A percentile compares a stretch with the other conserved stretches of the same genome.
Evolutionary conservation across 1,284 basidiomycete species (phyloP).

Genomic region (Anthracocystis walkeri): DNA sequence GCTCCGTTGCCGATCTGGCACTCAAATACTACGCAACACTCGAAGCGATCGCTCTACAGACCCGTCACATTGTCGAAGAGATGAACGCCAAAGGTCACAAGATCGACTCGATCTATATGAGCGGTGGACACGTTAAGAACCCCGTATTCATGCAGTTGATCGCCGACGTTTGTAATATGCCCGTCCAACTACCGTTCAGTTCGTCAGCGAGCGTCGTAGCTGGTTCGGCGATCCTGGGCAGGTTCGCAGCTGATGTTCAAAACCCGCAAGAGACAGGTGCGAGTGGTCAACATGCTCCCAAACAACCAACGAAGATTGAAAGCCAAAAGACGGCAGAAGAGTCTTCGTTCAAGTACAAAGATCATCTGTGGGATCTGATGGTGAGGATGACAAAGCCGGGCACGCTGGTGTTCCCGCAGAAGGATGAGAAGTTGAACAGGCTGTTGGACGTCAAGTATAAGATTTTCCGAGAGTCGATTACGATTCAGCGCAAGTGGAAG

Average conservation of each 20-base stretch:
- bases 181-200: conserved; percentile 83
- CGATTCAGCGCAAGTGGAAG: conserved; percentile 85
- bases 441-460: conserved; percentile 89
- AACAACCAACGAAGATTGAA: conserved; percentile 46
- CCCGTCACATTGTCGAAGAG: conserved; percentile 90
- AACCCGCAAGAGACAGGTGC: conserved; percentile 20
- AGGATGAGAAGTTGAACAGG: conserved; percentile 75
- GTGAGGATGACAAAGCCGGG: conserved; percentile 92
- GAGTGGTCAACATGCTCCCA: conserved; percentile 53
- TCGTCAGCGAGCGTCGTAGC: conserved; percentile 85
- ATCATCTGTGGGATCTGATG: conserved; percentile 92
- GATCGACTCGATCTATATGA: conserved; percentile 90
- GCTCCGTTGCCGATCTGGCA: conserved; percentile 83
- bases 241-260: conserved; percentile 81
- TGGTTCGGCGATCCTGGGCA: conserved; percentile 91
- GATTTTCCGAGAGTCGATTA: conserved; percentile 89
- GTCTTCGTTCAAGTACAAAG: conserved; percentile 74
- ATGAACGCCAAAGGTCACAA: conserved; percentile 89
- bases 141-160: conserved; percentile 74
- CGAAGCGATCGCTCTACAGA: conserved; percentile 94
- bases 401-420: conserved; percentile 78
- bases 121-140: conserved; percentile 71
- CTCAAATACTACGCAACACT: conserved; percentile 90
- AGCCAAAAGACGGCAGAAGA: conserved; percentile 72
- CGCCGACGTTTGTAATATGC: conserved; percentile 84